Conservation (phyloP, 441 rosid species). For the Erysimum pusillum region DNA sequence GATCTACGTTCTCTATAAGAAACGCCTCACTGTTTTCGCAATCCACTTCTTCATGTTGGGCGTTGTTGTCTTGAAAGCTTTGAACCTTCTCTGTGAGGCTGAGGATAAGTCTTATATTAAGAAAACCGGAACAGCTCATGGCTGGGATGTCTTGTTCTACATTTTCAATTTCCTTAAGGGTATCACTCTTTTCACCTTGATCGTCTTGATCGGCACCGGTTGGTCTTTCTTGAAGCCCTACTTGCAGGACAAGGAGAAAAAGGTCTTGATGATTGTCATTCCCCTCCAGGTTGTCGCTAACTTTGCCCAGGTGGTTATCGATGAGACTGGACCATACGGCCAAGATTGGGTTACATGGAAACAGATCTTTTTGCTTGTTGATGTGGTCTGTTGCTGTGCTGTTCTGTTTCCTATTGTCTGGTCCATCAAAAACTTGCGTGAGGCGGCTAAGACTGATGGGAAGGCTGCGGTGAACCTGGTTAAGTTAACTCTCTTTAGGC, state of each 20-base stretch:
- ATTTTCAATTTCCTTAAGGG: slow-evolving; percentile 93
- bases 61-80: slow-evolving; percentile 72
- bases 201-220: slow-evolving; percentile 94
- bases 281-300: slow-evolving; percentile 94
- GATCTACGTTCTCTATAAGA: slow-evolving; percentile 72
- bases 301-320: slow-evolving; percentile 88
- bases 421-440: slow-evolving; percentile 94
- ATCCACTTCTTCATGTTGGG: slow-evolving; percentile 96
- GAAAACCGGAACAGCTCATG: slow-evolving; percentile 89
- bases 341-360: slow-evolving; percentile 90
- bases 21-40: slow-evolving; percentile 75
- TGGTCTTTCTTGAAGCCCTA: slow-evolving; percentile 94
- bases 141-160: slow-evolving; percentile 95
- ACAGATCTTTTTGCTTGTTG: slow-evolving; percentile 87
- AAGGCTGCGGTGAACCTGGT: slow-evolving; percentile 91
- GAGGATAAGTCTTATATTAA: slow-evolving; percentile 90
- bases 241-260: slow-evolving; percentile 89
- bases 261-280: slow-evolving; percentile 89
- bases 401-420: slow-evolving; percentile 93
- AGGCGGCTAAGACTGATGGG: slow-evolving; percentile 90
- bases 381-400: slow-evolving; percentile 96
- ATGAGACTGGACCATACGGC: slow-evolving; percentile 81
- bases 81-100: slow-evolving; percentile 80
- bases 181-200: slow-evolving; percentile 79
- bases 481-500: slow-evolving; percentile 91